These are phyloP conservation scores for Suillus occidentalis DNA, from an alignment of 768 basidiomycete species.

Conservation along the genomic window DNA sequence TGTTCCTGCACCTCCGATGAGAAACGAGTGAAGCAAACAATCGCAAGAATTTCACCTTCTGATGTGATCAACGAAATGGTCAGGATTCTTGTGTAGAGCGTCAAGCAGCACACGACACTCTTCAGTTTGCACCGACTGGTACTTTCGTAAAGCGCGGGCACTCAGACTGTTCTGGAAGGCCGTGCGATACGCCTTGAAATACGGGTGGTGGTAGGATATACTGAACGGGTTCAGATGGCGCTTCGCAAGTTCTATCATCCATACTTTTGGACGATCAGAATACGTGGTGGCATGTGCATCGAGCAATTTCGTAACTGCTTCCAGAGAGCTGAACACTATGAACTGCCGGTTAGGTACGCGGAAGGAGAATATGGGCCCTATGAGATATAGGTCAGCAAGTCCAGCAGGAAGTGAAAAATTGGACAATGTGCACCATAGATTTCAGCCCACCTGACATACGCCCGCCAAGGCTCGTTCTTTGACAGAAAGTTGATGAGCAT, in stretches of 20 bases:
- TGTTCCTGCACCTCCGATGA: neutral
- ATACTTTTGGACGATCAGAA: neutral
- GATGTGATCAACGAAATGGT: neutral
- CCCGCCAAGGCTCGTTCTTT: neutral
- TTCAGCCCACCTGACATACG: neutral
- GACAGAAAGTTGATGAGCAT: neutral
- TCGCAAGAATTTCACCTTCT: neutral
- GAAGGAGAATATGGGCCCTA: neutral
- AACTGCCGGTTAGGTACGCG: neutral
- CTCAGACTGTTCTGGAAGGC: neutral
- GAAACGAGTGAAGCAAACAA: neutral
- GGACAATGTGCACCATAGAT: neutral
- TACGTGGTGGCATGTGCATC: neutral
- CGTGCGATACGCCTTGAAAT: constrained; percentile 1
- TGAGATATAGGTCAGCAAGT: neutral
- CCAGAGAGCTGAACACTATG: neutral
- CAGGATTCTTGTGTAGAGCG: neutral
- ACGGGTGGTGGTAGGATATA: neutral
- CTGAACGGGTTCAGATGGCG: neutral
- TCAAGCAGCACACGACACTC: neutral
- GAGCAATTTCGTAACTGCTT: neutral
- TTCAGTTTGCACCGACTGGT: neutral
- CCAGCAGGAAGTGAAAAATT: neutral
- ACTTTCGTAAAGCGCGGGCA: neutral
- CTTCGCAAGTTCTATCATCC: neutral